Conservation (phyloP, 305 asterid species). For the Fraxinus albicans region DNA sequence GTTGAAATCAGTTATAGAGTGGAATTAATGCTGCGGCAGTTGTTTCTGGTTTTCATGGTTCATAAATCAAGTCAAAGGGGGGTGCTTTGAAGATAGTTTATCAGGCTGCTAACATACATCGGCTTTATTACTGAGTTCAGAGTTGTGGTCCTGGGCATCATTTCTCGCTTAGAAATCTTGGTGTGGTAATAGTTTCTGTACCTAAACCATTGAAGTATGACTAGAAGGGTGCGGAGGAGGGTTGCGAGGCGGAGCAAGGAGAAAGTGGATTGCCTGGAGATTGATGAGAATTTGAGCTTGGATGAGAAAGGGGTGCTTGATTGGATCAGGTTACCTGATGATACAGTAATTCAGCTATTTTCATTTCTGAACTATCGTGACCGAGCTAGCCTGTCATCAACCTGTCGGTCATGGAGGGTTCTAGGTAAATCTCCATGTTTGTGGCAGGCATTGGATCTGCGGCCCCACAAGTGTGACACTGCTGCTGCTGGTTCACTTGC, state of each 20-base stretch:
- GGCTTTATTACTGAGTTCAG: conserved; percentile 15
- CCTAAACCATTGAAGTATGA: conserved; percentile 45
- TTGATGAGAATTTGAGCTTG: conserved; percentile 40
- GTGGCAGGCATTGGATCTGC: conserved; percentile 73
- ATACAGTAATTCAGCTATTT: conserved; percentile 70
- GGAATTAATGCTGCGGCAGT: conserved; percentile 8
- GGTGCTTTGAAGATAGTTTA: conserved; percentile 7
- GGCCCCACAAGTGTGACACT: conserved; percentile 70
- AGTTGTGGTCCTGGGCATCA: not conserved
- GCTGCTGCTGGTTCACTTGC: conserved; percentile 61
- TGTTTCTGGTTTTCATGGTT: conserved; percentile 3
- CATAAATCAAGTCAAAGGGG: not conserved
- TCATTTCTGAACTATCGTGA: conserved; percentile 75
- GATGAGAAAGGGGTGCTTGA: conserved; percentile 53
- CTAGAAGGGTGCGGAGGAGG: conserved; percentile 72
- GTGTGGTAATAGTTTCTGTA: conserved; percentile 14
- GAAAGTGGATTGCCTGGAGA: conserved; percentile 47
- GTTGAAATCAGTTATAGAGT: not conserved
- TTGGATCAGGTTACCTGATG: conserved; percentile 84
- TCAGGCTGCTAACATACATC: not conserved
- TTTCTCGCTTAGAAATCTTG: conserved; percentile 6
- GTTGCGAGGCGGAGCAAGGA: conserved; percentile 51
- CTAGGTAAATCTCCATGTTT: conserved; percentile 69
- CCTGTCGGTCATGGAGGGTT: conserved; percentile 73
- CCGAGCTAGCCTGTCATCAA: conserved; percentile 84